phyloP scores from a whole-genome alignment of 2,329 filamentous ascomycete species.

The Phyllosticta capitalensis region DNA sequence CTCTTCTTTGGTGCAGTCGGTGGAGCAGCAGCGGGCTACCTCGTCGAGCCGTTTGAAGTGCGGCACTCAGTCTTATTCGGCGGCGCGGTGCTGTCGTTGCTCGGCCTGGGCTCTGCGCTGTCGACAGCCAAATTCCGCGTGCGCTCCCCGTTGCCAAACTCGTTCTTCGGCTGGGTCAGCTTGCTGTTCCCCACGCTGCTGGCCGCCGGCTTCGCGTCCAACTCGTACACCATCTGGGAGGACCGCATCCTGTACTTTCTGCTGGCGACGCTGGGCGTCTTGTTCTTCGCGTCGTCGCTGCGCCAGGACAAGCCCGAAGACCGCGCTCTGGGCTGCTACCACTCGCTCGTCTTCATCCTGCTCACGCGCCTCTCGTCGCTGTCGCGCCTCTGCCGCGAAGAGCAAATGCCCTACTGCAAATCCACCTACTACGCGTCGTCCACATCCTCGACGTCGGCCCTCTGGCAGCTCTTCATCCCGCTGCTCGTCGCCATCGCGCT shows the following conservation, averaged over 20 bases:
- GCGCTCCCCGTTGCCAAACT: slow-evolving; percentile 53
- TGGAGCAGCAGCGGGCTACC: slow-evolving; percentile 36
- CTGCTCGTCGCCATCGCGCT: slow-evolving; percentile 62
- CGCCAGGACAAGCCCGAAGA: slow-evolving; percentile 58
- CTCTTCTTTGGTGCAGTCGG: slow-evolving; percentile 33
- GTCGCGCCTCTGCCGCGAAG: slow-evolving; percentile 88
- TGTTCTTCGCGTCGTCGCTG: slow-evolving; percentile 65
- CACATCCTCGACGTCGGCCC: slow-evolving; percentile 82
- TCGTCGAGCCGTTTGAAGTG: slow-evolving; percentile 30
- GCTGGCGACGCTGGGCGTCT: slow-evolving; percentile 73
- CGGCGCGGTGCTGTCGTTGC: slow-evolving; percentile 29
- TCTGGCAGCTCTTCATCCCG: slow-evolving; percentile 79
- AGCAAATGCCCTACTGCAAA: slow-evolving; percentile 94
- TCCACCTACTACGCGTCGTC: slow-evolving; percentile 93
- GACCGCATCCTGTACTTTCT: slow-evolving; percentile 91
- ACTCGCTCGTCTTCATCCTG: slow-evolving; percentile 73
- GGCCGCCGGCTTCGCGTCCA: slow-evolving; percentile 89
- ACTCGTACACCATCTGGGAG: slow-evolving; percentile 98
- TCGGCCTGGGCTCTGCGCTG: slow-evolving; percentile 33
- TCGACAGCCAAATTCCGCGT: slow-evolving; percentile 34
- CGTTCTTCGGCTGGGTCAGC: slow-evolving; percentile 81
- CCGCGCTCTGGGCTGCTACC: slow-evolving; percentile 68
- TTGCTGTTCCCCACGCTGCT: slow-evolving; percentile 74
- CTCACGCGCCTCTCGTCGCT: slow-evolving; percentile 73
- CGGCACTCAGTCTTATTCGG: slow-evolving; percentile 33